Evolutionary conservation across 768 basidiomycete species (phyloP), one percentile per base, ranked within the genome.

Genomic region (Candolleomyces eurysporus): DNA sequence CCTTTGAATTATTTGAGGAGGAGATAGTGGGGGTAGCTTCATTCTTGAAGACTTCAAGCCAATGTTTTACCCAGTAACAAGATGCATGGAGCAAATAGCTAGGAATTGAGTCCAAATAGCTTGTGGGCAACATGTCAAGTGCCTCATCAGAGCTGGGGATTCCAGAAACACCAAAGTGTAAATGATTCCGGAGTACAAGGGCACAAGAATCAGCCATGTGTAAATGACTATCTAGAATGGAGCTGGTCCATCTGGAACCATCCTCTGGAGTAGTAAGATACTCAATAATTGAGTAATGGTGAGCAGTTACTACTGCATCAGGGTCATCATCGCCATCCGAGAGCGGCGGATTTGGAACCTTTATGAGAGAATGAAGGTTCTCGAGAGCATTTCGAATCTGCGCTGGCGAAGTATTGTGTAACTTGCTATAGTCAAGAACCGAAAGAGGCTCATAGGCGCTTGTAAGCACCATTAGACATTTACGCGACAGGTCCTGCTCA

Each of bases 321-420:
- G 43, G 43, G 7, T 51, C 49, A 8, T 19, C 49, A 22, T 51
- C 26, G 8, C 45, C 16, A 17, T 46, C 45, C 16, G 45, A 7
- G 36, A 36, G 36, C 14, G 6, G 16, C 14, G 45, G 45, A 17
- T 17, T 46, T 14, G 7, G 45, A 46, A 46, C 46, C 43, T 31
- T 21, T 22, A 19, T 52, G 54, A 55, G 59, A 22, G 48, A 63
- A 57, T 57, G 63, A 53, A 36, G 58, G 30, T 36, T 36, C 13
- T 49, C 49, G 31, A 59, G 51, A 19, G 58, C 49, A n/a, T n/a
- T 22, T 26, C 26, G 5, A 11, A 30, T 32, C 16, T 59, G 48
- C 13, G 46, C 32, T 6, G n/a, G 19, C 31, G 40, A n/a, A 14
- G 30, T 51, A 7, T 14, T 10, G 26, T 22, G 49, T 14, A 51